Percentiles rank a stretch among this genome's conserved stretches.
Evolutionary conservation across 495 filamentous ascomycete genomes (phyloP).

Genomic region (Aspergillus biplanus): DNA sequence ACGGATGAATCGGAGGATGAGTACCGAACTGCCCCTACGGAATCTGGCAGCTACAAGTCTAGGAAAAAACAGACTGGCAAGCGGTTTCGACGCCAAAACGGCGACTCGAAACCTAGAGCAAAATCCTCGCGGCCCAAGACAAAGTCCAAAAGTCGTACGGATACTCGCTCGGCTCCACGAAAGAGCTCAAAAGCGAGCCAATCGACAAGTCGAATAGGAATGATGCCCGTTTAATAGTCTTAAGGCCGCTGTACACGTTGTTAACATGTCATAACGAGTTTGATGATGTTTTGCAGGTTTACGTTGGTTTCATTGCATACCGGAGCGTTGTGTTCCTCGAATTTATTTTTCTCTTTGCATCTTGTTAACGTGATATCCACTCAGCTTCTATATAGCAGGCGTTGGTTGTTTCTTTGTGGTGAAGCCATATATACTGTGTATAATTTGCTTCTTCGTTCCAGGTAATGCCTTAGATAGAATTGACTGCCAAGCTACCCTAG

Average conservation of each 20-base stretch:
- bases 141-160: constrained; percentile 31
- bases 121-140: constrained; percentile 33
- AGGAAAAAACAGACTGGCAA: constrained; percentile 37
- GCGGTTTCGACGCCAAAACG: constrained; percentile 36
- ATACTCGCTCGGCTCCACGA: constrained; percentile 32
- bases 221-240: constrained; percentile 48
- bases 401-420: background rate
- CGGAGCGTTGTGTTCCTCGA: constrained; percentile 19
- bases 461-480: background rate
- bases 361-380: constrained; percentile 16
- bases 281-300: constrained; percentile 26
- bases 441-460: background rate
- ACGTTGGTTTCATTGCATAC: constrained; percentile 24
- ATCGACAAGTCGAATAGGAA: constrained; percentile 44
- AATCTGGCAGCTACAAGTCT: constrained; percentile 28
- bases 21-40: constrained; percentile 23
- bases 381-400: constrained; percentile 17
- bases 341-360: background rate
- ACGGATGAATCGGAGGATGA: constrained; percentile 32
- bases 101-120: constrained; percentile 29
- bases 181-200: constrained; percentile 37
- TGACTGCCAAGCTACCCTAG: background rate
- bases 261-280: constrained; percentile 26
- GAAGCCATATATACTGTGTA: background rate
- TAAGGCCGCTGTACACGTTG: constrained; percentile 18